Percentiles rank a stretch among this genome's conserved stretches.
Conservation (phyloP, 352 stramenopile species). For the Globisporangium nunn region DNA sequence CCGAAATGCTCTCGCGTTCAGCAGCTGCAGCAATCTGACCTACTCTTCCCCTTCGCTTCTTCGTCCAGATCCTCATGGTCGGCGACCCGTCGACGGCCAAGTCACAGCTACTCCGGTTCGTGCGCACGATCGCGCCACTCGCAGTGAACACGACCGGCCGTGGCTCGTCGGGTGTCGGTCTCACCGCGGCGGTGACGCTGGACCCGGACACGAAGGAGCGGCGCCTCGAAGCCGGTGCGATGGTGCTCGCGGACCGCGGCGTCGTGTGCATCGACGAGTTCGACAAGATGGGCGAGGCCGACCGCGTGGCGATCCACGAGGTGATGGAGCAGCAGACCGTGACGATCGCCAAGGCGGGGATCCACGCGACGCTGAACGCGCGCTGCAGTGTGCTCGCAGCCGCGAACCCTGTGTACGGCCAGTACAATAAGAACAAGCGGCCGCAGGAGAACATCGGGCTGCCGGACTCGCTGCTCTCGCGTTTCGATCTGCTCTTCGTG, state of each 20-base stretch:
- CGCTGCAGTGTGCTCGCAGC: conserved; percentile 97
- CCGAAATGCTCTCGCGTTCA: neutral
- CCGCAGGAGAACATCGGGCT: conserved; percentile 99
- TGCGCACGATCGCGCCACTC: conserved; percentile 91
- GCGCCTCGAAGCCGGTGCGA: conserved; percentile 95
- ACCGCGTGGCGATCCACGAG: conserved; percentile 99
- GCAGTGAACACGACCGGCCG: conserved; percentile 89
- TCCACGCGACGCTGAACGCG: conserved; percentile 98
- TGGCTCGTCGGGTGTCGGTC: conserved; percentile 86
- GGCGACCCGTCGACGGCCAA: conserved; percentile 99
- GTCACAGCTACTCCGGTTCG: conserved; percentile 96
- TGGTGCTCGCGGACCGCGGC: conserved; percentile 97
- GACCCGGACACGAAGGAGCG: conserved; percentile 93
- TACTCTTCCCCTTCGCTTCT: neutral
- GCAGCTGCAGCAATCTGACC: too few relatives aligned
- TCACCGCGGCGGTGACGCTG: conserved; percentile 97
- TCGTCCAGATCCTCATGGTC: conserved; percentile 86
- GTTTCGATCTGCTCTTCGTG: conserved; percentile 99
- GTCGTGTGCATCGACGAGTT: conserved; percentile 99
- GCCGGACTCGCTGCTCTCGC: conserved; percentile 98
- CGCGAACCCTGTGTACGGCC: conserved; percentile 99
- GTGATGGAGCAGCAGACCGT: conserved; percentile 99
- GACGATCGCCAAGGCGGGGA: conserved; percentile 98
- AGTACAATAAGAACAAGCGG: conserved; percentile 98
- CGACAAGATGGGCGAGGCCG: conserved; percentile 91